A percentile compares a stretch with the other conserved stretches of the same genome.
phyloP scores from a whole-genome alignment of 2,329 filamentous ascomycete species.

The Colletotrichum graminicola region DNA sequence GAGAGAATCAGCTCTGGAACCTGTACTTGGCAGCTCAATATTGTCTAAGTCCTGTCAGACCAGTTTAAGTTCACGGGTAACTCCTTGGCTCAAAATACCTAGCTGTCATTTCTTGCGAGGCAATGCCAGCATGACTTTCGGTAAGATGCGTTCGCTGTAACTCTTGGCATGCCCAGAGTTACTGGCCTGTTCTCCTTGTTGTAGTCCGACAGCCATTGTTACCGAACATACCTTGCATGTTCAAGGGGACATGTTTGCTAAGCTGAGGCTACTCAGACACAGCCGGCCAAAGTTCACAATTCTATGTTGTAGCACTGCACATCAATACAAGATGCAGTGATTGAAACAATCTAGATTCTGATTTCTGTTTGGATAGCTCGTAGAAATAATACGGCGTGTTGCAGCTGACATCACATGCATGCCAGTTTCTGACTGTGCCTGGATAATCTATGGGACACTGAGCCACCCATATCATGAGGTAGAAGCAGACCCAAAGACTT shows the following conservation, averaged over 20 bases:
- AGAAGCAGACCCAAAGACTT: background rate
- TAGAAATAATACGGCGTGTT: background rate
- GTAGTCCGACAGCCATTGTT: background rate
- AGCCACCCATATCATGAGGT: background rate
- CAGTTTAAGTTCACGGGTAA: background rate
- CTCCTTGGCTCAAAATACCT: background rate
- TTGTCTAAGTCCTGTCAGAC: background rate
- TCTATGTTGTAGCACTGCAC: background rate
- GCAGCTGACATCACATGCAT: background rate
- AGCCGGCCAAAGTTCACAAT: background rate
- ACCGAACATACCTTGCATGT: too few relatives aligned
- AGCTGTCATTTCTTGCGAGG: background rate
- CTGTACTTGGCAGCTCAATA: background rate
- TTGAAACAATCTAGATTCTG: background rate
- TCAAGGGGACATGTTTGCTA: background rate
- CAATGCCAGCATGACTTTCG: background rate
- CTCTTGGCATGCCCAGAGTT: constrained; percentile 10
- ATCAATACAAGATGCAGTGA: background rate
- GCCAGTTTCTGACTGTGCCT: background rate
- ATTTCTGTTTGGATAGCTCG: background rate
- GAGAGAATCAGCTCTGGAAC: background rate
- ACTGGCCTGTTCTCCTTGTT: background rate
- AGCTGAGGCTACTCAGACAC: constrained; percentile 6
- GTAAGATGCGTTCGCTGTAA: background rate
- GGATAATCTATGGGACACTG: background rate